These are phyloP conservation scores for Diophrys appendiculata DNA, from an alignment of 73 alveolate genomes.

Conservation along the genomic window DNA sequence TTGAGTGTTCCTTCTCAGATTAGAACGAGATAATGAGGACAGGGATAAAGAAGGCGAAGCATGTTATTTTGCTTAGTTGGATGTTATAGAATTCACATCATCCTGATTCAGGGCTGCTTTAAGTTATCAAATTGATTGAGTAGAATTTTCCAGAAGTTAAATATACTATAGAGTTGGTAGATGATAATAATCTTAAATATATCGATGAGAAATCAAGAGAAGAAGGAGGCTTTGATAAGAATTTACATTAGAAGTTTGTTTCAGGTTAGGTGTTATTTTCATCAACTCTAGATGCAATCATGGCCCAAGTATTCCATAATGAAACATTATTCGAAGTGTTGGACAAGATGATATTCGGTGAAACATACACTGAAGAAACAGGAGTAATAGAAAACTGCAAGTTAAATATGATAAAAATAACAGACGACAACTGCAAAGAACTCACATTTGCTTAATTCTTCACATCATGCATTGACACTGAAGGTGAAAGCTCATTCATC, in stretches of 20 bases:
- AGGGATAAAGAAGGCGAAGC: conserved; percentile 57
- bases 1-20: conserved; percentile 65
- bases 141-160: conserved; percentile 57
- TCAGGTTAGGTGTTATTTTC: conserved; percentile 48
- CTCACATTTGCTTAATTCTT: conserved; percentile 47
- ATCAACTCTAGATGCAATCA: conserved; percentile 58
- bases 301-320: conserved; percentile 64
- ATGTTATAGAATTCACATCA: conserved; percentile 58
- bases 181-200: conserved; percentile 63
- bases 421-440: conserved; percentile 31
- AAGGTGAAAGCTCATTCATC: conserved; percentile 16
- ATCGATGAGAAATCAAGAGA: conserved; percentile 2
- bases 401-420: conserved; percentile 44
- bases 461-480: conserved; percentile 39
- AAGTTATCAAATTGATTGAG: conserved; percentile 59
- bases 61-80: conserved; percentile 62
- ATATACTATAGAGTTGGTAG: conserved; percentile 70
- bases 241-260: conserved; percentile 40
- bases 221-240: neutral
- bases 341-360: conserved; percentile 56
- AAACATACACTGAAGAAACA: conserved; percentile 42
- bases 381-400: conserved; percentile 57
- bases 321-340: conserved; percentile 59
- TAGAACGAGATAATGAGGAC: conserved; percentile 57
- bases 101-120: conserved; percentile 66